Base-by-base conservation (phyloP, 352 stramenopile genomes). In the Phytophthora syringae region DNA sequence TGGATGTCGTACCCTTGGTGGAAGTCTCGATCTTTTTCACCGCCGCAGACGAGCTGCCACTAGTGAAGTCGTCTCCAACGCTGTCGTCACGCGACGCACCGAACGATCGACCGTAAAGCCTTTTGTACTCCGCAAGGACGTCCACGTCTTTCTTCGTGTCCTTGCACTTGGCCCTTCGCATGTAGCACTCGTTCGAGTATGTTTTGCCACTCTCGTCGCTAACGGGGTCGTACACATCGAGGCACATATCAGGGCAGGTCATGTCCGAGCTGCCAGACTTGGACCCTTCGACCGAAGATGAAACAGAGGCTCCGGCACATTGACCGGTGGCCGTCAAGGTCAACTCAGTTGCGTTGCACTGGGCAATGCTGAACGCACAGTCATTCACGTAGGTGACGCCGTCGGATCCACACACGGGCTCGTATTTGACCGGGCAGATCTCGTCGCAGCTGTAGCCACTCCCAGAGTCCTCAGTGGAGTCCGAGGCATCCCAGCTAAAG, bases 111-210 rank as follows among this genome's bases (percentile, higher is more conserved):
- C 70, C 74, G 30, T 63, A 51, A 2, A 54, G 44, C 34, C 9
- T 48, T 12, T 67, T 67, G 32, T 52, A 60, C 49, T 63, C 44
- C 1, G 49, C 50, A 18, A 67, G 18, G 28, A 67, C 42, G 18
- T 64, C 27, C 11, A 67, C 48, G 34, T 75, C 48, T 48, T 68
- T 48, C n/a, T 63, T 72, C 6, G n/a, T 49, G 11, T 59, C 59
- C 16, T 70, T 65, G 62, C 79, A 87, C 28, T 72, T 49, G 1
- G 59, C 62, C 36, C 72, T 64, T 4, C 43, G 16, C 44, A 84
- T 65, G 52, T 74, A 74, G 48, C 76, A 84, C 44, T 58, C 39
- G 53, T 79, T 84, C 21, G 55, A 51, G 47, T 84, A 84, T 28
- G 59, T 65, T 12, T 60, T 42, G 9, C 72, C 72, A 40, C 79